Evolutionary conservation across 805 yeast genomes (phyloP), one percentile per base, ranked within the genome.

Genomic region (Ogataea philodendri): DNA sequence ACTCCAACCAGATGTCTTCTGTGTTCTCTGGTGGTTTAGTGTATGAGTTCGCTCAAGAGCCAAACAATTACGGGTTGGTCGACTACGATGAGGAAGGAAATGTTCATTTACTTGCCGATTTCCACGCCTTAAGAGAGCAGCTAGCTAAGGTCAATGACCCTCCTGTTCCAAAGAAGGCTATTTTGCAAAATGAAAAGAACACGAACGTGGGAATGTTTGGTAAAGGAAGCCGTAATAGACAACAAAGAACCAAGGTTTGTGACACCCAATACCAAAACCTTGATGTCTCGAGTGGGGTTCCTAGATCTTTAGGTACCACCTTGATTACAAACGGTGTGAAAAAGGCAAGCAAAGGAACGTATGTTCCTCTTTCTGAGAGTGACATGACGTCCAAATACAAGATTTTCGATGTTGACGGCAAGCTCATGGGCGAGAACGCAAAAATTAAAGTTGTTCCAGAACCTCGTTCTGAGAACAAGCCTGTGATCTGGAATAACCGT

Each of bases 11-110:
- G 26, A 88, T 89, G 97, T 66, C 78, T 16, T 70, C 70, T 9
- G 82, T 78, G 1, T 86, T 89, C 54, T 74, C 86, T 37, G 97
- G 97, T 6, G 97, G 95, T 0, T 62, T 86, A 32, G 86, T 83
- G 5, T 86, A 86, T 49, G 95, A 85, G 56, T 85, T 70, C 56
- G 70, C 87, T 4, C 86, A 84, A 52, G 95, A 82, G 49, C 72
- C 79, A 6, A 85, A 86, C 57, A 77, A 81, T 46, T 85, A 85
- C 57, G 95, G 95, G 1, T 61, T 86, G 22, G 88, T 85, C 1
- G 70, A 72, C 31, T 51, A 70, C 16, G 61, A 59, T 28, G 51
- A 55, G 3, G 57, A 62, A 32, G 76, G 75, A 1, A 63, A 71
- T 45, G 67, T 65, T 8, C 59, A 60, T 19, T 38, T 75, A 4